Base-by-base conservation (phyloP, 2,329 filamentous ascomycete species). In the Thelonectria olida region DNA sequence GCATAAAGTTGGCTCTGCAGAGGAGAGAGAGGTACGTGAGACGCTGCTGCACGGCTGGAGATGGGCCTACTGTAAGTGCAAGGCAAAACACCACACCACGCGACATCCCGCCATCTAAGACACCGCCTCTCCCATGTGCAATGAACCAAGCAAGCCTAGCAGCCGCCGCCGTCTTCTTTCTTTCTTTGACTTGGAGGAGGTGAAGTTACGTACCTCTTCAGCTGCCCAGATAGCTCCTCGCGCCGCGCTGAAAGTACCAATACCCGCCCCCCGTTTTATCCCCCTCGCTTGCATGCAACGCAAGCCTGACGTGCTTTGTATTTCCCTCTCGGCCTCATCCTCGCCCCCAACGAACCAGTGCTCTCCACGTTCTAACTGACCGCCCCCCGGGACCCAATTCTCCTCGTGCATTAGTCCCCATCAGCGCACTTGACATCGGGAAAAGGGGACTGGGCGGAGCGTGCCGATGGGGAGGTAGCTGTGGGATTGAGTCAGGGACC, bases 321-420 rank as follows among this genome's bases (percentile, higher is more conserved):
- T 34, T 34, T 34, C 7, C 12, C 12, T 31, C 7, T 34, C 12
- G 4, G 12, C 31, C 15, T 15, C 31, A 15, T 34, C 19, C 48
- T 23, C 27, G 25, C n/a, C 25, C 27, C n/a, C 28, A 56, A 60
- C 63, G 58, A 68, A 65, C 65, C 67, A 67, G 54, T 56, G 57
- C 52, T 54, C 13, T 66, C 58, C 67, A 70, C 67, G 65, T 68
- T 54, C 15, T 20, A n/a, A 6, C 27, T 22, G 19, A 41, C 31
- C 17, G 22, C 34, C 48, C 19, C 20, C 34, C 34, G 34, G 44
- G 44, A 31, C 28, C 28, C 39, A 31, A n/a, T 39, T 17, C 13
- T 10, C 17, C 8, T 47, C 41, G 34, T 53, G 41, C 49, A 58
- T 51, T 23, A 51, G 22, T 42, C 31, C 27, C 27, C 27, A 9